Conservation (phyloP, 768 basidiomycete genomes). For the Collybia nuda region DNA sequence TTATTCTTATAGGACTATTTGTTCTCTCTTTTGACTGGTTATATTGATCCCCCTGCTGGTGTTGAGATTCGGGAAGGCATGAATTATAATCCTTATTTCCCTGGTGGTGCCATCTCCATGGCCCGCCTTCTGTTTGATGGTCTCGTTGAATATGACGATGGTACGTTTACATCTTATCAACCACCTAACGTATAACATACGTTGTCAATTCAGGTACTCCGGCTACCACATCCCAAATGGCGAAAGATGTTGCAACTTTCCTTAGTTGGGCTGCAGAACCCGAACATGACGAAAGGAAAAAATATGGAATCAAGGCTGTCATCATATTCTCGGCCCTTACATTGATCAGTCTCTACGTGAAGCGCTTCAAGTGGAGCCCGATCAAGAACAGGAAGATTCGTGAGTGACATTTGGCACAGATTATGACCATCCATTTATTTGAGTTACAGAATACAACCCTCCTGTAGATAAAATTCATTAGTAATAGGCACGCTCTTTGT, state of each 20-base stretch:
- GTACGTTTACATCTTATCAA: slow-evolving; percentile 36
- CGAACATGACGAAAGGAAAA: slow-evolving; percentile 97
- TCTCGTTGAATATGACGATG: slow-evolving; percentile 95
- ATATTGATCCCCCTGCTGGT: slow-evolving; percentile 94
- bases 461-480: slow-evolving; percentile 58
- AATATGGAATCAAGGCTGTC: slow-evolving; percentile 93
- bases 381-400: slow-evolving; percentile 94
- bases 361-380: slow-evolving; percentile 91
- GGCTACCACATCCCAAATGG: slow-evolving; percentile 97
- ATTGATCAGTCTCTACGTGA: slow-evolving; percentile 81
- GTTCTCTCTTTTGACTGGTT: slow-evolving; percentile 95
- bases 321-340: slow-evolving; percentile 89
- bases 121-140: slow-evolving; percentile 95
- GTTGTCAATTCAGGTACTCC: slow-evolving; percentile 67
- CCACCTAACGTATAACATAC: background rate
- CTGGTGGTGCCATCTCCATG: slow-evolving; percentile 98
- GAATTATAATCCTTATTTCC: slow-evolving; percentile 99
- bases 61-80: slow-evolving; percentile 94
- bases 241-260: slow-evolving; percentile 97
- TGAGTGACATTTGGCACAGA: slow-evolving; percentile 36
- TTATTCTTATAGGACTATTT: slow-evolving; percentile 77
- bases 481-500: slow-evolving; percentile 22
- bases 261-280: slow-evolving; percentile 97
- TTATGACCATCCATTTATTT: background rate
- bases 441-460: slow-evolving; percentile 55